Percentiles rank a stretch among this genome's conserved stretches.
Evolutionary conservation across 1,284 basidiomycete species (phyloP).

Genomic region (Ganoderma lingzhi): DNA sequence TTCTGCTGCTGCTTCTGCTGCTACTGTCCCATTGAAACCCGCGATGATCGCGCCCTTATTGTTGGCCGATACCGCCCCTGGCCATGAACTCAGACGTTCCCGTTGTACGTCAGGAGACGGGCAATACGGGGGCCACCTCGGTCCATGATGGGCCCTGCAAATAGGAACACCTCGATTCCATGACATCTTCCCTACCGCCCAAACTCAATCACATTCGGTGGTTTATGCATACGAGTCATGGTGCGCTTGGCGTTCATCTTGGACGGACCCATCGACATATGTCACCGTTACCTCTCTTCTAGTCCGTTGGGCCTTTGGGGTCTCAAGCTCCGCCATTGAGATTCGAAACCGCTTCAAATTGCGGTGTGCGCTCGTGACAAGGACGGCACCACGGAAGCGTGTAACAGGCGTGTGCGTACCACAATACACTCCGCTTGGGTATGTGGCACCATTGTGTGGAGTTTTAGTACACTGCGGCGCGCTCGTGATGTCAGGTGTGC

Average conservation of each 20-base stretch:
- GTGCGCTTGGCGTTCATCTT: background rate
- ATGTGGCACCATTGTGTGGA: background rate
- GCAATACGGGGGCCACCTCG: background rate
- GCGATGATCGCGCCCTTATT: slow-evolving; percentile 4
- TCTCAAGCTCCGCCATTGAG: background rate
- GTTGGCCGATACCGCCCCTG: background rate
- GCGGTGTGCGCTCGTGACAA: background rate
- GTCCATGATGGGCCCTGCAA: background rate
- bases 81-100: background rate
- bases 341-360: background rate
- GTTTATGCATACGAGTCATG: background rate
- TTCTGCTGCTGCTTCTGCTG: background rate
- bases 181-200: background rate
- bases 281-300: background rate
- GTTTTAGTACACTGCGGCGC: background rate
- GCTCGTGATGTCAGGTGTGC: slow-evolving; percentile 3
- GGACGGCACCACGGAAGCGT: background rate
- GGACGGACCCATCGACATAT: background rate
- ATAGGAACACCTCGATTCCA: background rate
- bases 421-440: background rate
- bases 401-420: background rate
- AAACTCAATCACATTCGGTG: background rate
- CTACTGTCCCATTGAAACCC: background rate
- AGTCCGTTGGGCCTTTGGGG: background rate
- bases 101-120: background rate